These are phyloP conservation scores for Flaveria ramosissima DNA, from an alignment of 129 eudicot species.

Conservation along the genomic window DNA sequence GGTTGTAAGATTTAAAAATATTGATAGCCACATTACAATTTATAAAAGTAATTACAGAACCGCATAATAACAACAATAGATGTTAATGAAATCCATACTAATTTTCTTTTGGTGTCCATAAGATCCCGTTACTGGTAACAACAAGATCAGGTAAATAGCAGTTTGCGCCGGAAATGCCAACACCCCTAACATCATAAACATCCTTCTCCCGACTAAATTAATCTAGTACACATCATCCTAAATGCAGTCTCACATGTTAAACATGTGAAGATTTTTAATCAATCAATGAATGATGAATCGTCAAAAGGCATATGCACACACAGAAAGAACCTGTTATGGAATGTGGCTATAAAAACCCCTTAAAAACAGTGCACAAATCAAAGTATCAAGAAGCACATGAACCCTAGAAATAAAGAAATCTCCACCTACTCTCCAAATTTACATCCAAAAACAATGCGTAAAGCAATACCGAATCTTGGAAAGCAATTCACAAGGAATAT, in stretches of 20 bases:
- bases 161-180: too few species aligned
- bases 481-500: constrained; percentile 18
- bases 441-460: background rate
- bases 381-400: constrained; percentile 10
- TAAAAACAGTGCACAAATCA: background rate
- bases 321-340: background rate
- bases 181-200: too few species aligned
- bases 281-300: constrained; percentile 7
- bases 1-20: background rate
- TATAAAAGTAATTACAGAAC: background rate
- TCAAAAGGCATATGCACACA: background rate
- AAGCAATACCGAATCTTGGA: background rate
- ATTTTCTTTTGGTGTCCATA: too few species aligned
- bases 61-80: background rate
- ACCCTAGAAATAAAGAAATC: constrained; percentile 10
- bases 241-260: constrained; percentile 6
- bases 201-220: too few species aligned
- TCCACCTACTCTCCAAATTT: background rate
- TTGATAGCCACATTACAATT: background rate
- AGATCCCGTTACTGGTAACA: too few species aligned
- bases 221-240: background rate
- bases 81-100: background rate
- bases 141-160: too few species aligned
- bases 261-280: constrained; percentile 15
- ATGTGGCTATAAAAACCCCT: constrained; percentile 9